Conservation (phyloP, 2,329 filamentous ascomycete species). For the Diaporthe sp. region DNA sequence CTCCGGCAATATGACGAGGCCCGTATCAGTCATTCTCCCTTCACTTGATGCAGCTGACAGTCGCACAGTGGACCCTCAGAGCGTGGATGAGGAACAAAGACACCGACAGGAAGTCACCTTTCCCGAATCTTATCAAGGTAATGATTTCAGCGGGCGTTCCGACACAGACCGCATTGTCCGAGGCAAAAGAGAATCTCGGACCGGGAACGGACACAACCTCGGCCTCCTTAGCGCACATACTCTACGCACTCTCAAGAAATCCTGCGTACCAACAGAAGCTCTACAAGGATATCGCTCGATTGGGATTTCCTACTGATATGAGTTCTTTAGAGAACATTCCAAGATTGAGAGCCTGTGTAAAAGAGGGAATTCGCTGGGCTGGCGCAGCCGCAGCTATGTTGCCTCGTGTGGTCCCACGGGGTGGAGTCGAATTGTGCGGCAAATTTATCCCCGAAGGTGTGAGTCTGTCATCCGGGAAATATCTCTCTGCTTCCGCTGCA, state of each 20-base stretch:
- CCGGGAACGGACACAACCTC: constrained; percentile 50
- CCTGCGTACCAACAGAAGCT: constrained; percentile 43
- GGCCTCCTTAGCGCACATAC: constrained; percentile 47
- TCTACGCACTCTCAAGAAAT: constrained; percentile 47
- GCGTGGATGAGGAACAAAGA: constrained; percentile 6
- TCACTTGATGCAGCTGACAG: neutral
- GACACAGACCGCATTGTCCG: constrained; percentile 44
- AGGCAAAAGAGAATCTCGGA: constrained; percentile 48
- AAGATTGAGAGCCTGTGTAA: constrained; percentile 44
- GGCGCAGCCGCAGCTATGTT: constrained; percentile 46
- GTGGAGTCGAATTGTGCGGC: constrained; percentile 43
- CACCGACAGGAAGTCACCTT: neutral
- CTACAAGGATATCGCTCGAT: constrained; percentile 41
- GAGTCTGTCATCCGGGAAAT: neutral
- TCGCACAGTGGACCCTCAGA: neutral
- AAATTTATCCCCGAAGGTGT: constrained; percentile 44
- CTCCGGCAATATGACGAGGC: constrained; percentile 20
- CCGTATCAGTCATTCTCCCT: neutral
- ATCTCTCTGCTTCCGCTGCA: neutral
- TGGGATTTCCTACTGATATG: constrained; percentile 44
- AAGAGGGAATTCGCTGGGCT: constrained; percentile 47
- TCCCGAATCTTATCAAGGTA: constrained; percentile 42
- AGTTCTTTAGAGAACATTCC: constrained; percentile 42
- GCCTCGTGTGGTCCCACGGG: constrained; percentile 44
- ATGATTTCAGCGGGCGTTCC: constrained; percentile 42